phyloP scores from a whole-genome alignment of 169 alveolate species.

The Prorocentrum cordatum region DNA sequence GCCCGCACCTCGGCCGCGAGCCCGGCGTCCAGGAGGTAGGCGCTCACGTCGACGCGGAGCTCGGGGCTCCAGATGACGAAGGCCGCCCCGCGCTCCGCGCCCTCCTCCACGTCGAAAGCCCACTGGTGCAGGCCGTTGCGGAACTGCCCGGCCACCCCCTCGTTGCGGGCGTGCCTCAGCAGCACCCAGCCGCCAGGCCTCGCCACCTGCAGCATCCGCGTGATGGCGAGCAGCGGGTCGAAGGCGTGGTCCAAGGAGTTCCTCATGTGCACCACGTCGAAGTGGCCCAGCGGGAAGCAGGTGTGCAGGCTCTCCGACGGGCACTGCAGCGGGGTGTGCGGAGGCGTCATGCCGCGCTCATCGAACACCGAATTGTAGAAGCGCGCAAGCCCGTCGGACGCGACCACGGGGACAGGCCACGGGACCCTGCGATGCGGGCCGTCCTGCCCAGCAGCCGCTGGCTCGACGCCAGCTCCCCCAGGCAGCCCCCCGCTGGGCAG shows the following conservation, averaged over 20 bases:
- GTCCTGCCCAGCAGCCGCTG: too few relatives aligned
- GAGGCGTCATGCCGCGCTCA: slow-evolving; percentile 28
- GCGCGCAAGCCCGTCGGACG: slow-evolving; percentile 55
- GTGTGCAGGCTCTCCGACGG: slow-evolving; percentile 37
- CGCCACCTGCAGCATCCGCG: slow-evolving; percentile 1
- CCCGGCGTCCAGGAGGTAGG: background rate
- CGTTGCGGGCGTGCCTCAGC: slow-evolving; percentile 60
- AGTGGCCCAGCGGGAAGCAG: slow-evolving; percentile 21
- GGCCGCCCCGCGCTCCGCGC: background rate
- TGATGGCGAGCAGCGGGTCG: slow-evolving; percentile 21
- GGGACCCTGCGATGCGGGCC: background rate
- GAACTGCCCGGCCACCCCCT: slow-evolving; percentile 62
- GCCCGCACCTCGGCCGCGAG: slow-evolving; percentile 32
- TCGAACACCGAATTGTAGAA: slow-evolving; percentile 13
- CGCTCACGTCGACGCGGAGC: slow-evolving; percentile 21
- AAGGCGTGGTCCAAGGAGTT: slow-evolving; percentile 52
- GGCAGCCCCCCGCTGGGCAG: background rate
- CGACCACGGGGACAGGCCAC: slow-evolving; percentile 9
- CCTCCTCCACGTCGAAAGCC: slow-evolving; percentile 39
- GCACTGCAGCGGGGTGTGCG: slow-evolving; percentile 31
- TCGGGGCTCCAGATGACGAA: slow-evolving; percentile 33
- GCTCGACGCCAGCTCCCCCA: too few relatives aligned
- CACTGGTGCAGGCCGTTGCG: slow-evolving; percentile 67
- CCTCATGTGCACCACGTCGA: slow-evolving; percentile 50
- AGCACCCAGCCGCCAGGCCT: slow-evolving; percentile 63